Conservation (phyloP, 1,284 basidiomycete genomes). For the Erythrobasidium hasegawianum region DNA sequence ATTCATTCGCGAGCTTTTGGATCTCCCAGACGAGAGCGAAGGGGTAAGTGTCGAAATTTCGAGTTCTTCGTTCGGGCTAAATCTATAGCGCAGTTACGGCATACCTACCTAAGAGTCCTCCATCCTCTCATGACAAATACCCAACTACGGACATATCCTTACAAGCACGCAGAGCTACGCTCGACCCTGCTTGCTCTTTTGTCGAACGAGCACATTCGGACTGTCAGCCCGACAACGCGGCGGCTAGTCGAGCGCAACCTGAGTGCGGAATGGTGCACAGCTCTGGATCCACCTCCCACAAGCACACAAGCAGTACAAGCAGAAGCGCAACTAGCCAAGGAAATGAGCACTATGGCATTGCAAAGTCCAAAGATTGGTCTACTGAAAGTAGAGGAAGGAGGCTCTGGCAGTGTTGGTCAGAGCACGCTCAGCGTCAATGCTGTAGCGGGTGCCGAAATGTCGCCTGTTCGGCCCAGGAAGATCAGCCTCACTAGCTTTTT, state of each 20-base stretch:
- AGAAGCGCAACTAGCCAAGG: slow-evolving; percentile 30
- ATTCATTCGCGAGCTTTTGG: slow-evolving; percentile 83
- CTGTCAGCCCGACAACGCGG: slow-evolving; percentile 78
- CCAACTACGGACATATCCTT: slow-evolving; percentile 73
- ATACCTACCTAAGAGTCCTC: slow-evolving; percentile 93
- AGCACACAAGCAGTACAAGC: slow-evolving; percentile 11
- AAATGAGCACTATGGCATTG: slow-evolving; percentile 23
- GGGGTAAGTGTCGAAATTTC: slow-evolving; percentile 59
- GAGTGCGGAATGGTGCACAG: slow-evolving; percentile 73
- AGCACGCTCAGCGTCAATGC: slow-evolving; percentile 30
- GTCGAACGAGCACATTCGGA: slow-evolving; percentile 69
- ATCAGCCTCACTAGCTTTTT: background rate
- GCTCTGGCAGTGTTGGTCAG: background rate
- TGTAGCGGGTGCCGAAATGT: slow-evolving; percentile 25
- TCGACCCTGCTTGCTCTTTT: slow-evolving; percentile 74
- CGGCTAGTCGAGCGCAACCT: slow-evolving; percentile 90
- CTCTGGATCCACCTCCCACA: slow-evolving; percentile 19
- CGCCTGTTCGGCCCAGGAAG: background rate
- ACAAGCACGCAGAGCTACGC: slow-evolving; percentile 88
- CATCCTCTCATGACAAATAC: slow-evolving; percentile 93
- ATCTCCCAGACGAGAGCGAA: slow-evolving; percentile 89
- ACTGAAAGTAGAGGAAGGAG: slow-evolving; percentile 7
- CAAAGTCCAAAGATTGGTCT: slow-evolving; percentile 3
- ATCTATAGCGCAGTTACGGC: slow-evolving; percentile 66
- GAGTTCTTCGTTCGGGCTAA: background rate